These are phyloP conservation scores for Actinomortierella wolfii DNA, from an alignment of 371 early-diverging fungal species.

Conservation along the genomic window DNA sequence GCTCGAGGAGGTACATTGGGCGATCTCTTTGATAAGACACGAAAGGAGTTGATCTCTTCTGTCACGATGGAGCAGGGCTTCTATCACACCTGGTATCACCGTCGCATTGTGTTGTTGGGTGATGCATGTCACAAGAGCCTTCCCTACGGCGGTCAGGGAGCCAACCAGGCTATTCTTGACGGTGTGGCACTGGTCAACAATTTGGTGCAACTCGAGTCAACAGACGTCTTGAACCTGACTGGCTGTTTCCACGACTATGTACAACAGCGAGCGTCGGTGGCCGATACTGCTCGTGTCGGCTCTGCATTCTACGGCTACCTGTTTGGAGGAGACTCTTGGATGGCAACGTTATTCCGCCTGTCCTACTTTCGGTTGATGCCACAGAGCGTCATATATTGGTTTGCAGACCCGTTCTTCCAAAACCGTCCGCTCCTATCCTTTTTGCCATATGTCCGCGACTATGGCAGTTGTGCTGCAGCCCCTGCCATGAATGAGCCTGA, in stretches of 20 bases:
- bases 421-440: not conserved
- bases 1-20: slow-evolving; percentile 17
- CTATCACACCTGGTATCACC: slow-evolving; percentile 38
- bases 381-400: not conserved
- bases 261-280: not conserved
- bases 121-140: slow-evolving; percentile 36
- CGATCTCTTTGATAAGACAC: slow-evolving; percentile 38
- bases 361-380: not conserved
- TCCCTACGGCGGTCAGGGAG: slow-evolving; percentile 23
- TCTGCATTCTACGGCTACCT: not conserved
- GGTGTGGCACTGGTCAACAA: slow-evolving; percentile 28
- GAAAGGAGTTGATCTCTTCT: slow-evolving; percentile 29
- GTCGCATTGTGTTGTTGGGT: slow-evolving; percentile 28
- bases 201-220: slow-evolving; percentile 18
- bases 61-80: slow-evolving; percentile 40
- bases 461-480: no score
- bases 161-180: slow-evolving; percentile 26
- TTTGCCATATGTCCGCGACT: not conserved
- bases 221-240: not conserved
- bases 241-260: not conserved
- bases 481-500: no score
- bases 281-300: not conserved
- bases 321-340: not conserved
- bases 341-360: not conserved
- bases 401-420: not conserved